Base-by-base conservation (phyloP, 2,329 filamentous ascomycete species). In the Penicillium thymicola region DNA sequence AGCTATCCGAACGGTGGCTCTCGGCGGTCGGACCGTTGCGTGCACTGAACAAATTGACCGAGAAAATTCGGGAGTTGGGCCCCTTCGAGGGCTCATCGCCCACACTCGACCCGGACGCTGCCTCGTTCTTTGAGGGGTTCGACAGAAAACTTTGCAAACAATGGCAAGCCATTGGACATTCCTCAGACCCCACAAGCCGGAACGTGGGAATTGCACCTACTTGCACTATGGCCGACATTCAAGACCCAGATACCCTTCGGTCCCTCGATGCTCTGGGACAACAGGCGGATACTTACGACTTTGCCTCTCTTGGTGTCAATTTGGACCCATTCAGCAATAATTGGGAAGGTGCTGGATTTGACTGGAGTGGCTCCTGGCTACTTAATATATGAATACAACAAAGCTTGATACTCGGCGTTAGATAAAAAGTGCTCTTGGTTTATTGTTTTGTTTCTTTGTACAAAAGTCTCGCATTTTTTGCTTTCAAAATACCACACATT, bases 311-410 rank as follows among this genome's bases (percentile, higher is more conserved):
- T 32, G 59, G 65, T 50, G 55, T 54, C 13, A 55, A 53, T 36
- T 25, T 65, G 45, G 64, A 65, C 11, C 46, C 55, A 5, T 65
- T 65, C 27, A 57, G 54, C 8, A 65, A 59, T 34, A 62, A 54
- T 32, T 67, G 65, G 65, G 65, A 67, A 54, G 65, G 65, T 2
- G 60, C 64, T 13, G 65, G 64, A 4, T 66, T 67, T 55, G 65
- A 67, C 44, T 67, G 65, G 65, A 66, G 63, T 56, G 64, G 65
- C 10, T 65, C 65, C 6, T 67, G 64, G 65, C 34, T 66, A 14
- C 59, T 67, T 8, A 65, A 63, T 59, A 23, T 65, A 30, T 67
- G 40, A 57, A 30, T 2, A 8, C 5, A 13, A 25, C 2, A 34
- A n/a, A n/a, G 13, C 14, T 42, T 16, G 28, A 18, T 18, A 28